Base-by-base conservation (phyloP, 2,329 filamentous ascomycete species). In the Myriosclerotinia curreyana region DNA sequence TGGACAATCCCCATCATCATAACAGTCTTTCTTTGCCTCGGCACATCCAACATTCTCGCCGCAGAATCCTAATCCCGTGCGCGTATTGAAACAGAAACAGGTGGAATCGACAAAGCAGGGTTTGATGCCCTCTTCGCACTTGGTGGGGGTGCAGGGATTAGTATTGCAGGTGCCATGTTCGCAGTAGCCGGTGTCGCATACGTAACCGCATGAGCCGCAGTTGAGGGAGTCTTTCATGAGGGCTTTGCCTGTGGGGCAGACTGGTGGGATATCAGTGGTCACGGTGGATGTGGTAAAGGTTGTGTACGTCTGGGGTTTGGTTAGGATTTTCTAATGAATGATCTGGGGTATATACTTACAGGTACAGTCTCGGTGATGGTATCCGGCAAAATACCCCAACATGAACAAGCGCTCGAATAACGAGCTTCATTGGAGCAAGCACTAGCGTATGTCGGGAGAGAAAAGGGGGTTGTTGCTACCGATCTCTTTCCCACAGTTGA, bases 381-480 rank as follows among this genome's bases (percentile, higher is more conserved):
- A 50, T n/a, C 40, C n/a, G 52, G 61, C 17, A 40, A 5, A 42
- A 65, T 40, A 5, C 65, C 65, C 36, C 60, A 62, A 48, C 65
- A 66, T 22, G 62, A 65, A 54, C 63, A 66, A 17, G 65, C 65
- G 22, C 51, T 62, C 20, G 56, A 56, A 25, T 66, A 66, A 2
- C 49, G 42, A 28, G 63, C 51, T 28, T 60, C 51, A 14, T 44
- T 48, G 7, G 50, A 51, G 46, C 65, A 66, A 4, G 40, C 56
- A 36, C 31, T 62, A 7, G 63, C 65, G 40, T 66, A 66, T 34
- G 58, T 2, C 51, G 65, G 65, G 38, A 66, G 56, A 20, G 48
- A 38, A 22, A 61, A 61, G 14, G 51, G 2, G n/a, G 60, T 38
- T 15, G 60, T 44, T n/a, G 44, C 44, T 22, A 28, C 52, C 8